Conservation (phyloP, 2,329 filamentous ascomycete genomes). For the Stachybotrys elegans region DNA sequence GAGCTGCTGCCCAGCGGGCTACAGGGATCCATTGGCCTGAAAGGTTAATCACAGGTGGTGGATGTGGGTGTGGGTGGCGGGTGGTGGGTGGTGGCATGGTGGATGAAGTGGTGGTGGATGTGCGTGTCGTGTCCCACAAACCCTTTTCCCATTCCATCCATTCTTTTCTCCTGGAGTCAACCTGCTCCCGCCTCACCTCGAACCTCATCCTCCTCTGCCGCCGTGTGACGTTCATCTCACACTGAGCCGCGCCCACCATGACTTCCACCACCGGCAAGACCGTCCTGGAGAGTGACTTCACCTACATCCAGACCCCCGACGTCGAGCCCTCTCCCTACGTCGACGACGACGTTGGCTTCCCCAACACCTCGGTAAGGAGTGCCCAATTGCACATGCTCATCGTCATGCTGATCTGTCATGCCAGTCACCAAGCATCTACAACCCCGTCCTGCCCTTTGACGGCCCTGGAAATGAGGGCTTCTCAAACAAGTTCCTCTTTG, state of each 20-base stretch:
- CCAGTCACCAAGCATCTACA: conserved; percentile 86
- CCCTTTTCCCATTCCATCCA: no score
- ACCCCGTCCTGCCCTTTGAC: conserved; percentile 85
- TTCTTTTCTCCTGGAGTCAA: no score
- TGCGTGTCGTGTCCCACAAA: no score
- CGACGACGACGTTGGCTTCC: conserved; percentile 49
- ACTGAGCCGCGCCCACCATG: neutral
- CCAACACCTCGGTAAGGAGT: conserved; percentile 26
- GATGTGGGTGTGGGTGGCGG: no score
- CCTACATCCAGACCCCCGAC: conserved; percentile 22
- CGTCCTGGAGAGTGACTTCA: conserved; percentile 16
- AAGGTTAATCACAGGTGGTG: no score
- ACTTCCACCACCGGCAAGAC: neutral
- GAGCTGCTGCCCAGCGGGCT: no score
- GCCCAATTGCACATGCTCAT: neutral
- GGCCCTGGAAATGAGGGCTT: conserved; percentile 76
- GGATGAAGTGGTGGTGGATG: no score
- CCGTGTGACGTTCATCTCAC: no score
- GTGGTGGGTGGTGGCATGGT: no score
- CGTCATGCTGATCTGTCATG: neutral
- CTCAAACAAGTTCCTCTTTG: conserved; percentile 70
- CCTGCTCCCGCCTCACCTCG: no score
- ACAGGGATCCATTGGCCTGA: no score
- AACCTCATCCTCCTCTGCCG: no score
- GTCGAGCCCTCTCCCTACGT: conserved; percentile 51